These are phyloP conservation scores for Phytophthora aleatoria DNA, from an alignment of 352 stramenopile species.

Conservation along the genomic window DNA sequence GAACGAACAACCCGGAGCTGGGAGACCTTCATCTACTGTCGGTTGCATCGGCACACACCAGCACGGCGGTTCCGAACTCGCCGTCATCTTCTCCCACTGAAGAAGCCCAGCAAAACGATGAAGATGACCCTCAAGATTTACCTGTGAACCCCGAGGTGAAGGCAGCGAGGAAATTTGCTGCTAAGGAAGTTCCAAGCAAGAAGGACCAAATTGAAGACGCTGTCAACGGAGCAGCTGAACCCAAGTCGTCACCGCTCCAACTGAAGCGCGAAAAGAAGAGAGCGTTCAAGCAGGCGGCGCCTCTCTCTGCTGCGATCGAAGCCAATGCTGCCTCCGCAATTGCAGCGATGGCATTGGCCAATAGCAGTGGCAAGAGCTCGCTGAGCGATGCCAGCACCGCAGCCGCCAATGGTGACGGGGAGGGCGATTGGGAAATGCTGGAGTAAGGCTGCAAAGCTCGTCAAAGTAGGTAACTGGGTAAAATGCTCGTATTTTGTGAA, in stretches of 20 bases:
- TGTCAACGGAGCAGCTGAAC: conserved; percentile 18
- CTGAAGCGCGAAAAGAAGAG: conserved; percentile 34
- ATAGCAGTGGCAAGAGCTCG: conserved; percentile 28
- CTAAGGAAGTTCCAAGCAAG: conserved; percentile 1
- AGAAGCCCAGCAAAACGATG: conserved; percentile 5
- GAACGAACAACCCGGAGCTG: conserved; percentile 13
- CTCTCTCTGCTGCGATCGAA: conserved; percentile 31
- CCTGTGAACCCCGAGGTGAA: conserved; percentile 9
- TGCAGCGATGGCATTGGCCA: conserved; percentile 26
- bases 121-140: conserved; percentile 6
- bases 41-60: conserved; percentile 21
- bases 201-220: conserved; percentile 2
- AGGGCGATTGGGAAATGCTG: conserved; percentile 40
- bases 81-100: conserved; percentile 12
- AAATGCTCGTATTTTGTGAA: not conserved
- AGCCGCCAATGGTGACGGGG: conserved; percentile 10
- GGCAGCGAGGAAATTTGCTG: not conserved
- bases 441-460: conserved; percentile 20
- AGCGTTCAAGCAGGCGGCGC: conserved; percentile 25
- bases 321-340: conserved; percentile 24
- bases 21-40: conserved; percentile 34
- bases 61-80: conserved; percentile 16
- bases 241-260: conserved; percentile 25
- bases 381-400: conserved; percentile 16
- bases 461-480: conserved; percentile 1